A percentile compares a stretch with the other conserved stretches of the same genome.
Evolutionary conservation across 2,329 filamentous ascomycete species (phyloP).

Genomic region (Orbilia blumenaviensis): DNA sequence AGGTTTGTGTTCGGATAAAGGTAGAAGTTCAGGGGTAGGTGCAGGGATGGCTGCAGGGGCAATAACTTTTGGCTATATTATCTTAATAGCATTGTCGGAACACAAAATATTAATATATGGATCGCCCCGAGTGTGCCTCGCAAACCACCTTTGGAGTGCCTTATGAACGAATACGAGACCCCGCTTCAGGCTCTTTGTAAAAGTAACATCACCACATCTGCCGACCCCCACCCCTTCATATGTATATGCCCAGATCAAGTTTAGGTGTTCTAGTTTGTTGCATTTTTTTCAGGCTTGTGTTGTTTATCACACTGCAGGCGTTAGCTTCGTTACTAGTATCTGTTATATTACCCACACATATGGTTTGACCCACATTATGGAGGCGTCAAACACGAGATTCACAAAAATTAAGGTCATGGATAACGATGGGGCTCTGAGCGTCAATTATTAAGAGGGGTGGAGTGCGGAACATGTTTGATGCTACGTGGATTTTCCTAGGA

Average conservation of each 20-base stretch:
- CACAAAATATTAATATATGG: neutral
- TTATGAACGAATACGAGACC: constrained; percentile 8
- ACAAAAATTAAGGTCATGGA: no score
- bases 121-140: neutral
- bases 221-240: neutral
- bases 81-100: constrained; percentile 2
- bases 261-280: no score
- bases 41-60: neutral
- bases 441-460: no score
- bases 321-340: no score
- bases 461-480: no score
- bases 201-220: neutral
- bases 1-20: constrained; percentile 6
- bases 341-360: neutral
- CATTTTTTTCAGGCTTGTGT: neutral
- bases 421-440: no score
- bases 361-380: neutral
- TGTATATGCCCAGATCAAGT: neutral
- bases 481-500: no score
- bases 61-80: constrained; percentile 2
- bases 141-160: constrained; percentile 1
- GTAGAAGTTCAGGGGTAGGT: neutral
- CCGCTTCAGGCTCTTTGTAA: neutral
- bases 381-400: no score
- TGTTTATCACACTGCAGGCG: neutral